Evolutionary conservation across 345 rosid genomes (phyloP).

Genomic region (Combretum micranthum): DNA sequence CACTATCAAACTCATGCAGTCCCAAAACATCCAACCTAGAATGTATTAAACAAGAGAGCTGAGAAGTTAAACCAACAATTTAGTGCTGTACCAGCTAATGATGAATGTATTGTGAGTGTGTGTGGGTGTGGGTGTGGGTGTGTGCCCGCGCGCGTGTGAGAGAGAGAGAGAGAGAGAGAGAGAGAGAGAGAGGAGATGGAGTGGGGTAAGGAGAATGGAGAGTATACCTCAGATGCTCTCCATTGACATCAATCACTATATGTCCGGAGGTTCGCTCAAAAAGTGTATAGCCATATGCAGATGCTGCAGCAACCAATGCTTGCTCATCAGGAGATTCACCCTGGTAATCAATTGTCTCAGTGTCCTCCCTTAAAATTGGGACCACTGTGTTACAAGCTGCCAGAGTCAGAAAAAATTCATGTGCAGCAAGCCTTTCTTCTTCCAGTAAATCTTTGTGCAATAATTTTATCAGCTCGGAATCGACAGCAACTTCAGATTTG

Average conservation of each 20-base stretch:
- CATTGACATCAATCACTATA: slow-evolving; percentile 59
- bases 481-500: slow-evolving; percentile 46
- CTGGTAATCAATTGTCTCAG: slow-evolving; percentile 51
- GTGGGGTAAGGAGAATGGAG: slow-evolving; percentile 6
- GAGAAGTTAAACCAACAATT: slow-evolving; percentile 6
- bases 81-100: background rate
- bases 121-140: no score
- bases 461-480: slow-evolving; percentile 41
- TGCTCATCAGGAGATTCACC: slow-evolving; percentile 91
- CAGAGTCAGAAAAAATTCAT: slow-evolving; percentile 59
- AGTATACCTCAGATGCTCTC: slow-evolving; percentile 53
- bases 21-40: slow-evolving; percentile 71
- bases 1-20: slow-evolving; percentile 72
- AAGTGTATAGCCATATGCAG: slow-evolving; percentile 64
- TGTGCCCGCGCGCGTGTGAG: no score
- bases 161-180: background rate
- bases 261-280: slow-evolving; percentile 80
- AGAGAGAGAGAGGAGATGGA: no score
- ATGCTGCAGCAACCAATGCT: slow-evolving; percentile 75
- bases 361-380: slow-evolving; percentile 38
- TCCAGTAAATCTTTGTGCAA: slow-evolving; percentile 43
- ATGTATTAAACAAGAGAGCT: slow-evolving; percentile 6
- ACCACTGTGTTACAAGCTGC: slow-evolving; percentile 75
- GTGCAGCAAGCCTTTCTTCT: slow-evolving; percentile 49
- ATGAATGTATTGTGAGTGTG: no score